Percentiles rank a stretch among this genome's conserved stretches.
Conservation (phyloP, 257 asterid genomes). For the Solanum chmielewskii region DNA sequence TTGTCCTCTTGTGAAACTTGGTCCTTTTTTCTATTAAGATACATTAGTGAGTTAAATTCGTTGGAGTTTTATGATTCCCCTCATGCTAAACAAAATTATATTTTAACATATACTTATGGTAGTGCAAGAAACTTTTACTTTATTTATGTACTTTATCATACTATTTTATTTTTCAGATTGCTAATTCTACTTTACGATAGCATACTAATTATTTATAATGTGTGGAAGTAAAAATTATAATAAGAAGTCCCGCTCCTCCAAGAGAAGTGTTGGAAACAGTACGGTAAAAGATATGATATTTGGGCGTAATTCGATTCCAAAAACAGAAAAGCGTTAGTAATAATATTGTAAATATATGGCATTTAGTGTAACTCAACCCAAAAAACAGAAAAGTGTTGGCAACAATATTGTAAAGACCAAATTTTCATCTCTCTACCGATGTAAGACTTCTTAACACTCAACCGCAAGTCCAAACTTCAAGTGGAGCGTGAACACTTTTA, state of each 20-base stretch:
- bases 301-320: accelerated
- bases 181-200: background rate
- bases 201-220: background rate
- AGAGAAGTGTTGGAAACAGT: background rate
- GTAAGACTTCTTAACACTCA: too few species aligned
- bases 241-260: too few species aligned
- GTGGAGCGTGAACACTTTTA: too few species aligned
- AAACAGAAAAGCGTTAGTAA: too few species aligned
- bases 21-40: background rate
- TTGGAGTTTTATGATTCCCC: background rate
- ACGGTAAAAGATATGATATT: too few species aligned
- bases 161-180: background rate
- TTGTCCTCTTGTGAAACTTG: background rate
- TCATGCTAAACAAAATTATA: background rate
- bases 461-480: too few species aligned
- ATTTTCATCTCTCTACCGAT: too few species aligned
- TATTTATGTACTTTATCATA: background rate
- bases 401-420: too few species aligned
- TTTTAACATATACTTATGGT: background rate
- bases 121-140: background rate
- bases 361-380: too few species aligned
- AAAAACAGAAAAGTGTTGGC: too few species aligned
- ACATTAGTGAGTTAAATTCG: background rate
- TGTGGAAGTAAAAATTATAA: background rate
- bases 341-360: too few species aligned